These are phyloP conservation scores for Teratosphaeriaceae sp. DNA, from an alignment of 2,329 filamentous ascomycete species.

Conservation along the genomic window DNA sequence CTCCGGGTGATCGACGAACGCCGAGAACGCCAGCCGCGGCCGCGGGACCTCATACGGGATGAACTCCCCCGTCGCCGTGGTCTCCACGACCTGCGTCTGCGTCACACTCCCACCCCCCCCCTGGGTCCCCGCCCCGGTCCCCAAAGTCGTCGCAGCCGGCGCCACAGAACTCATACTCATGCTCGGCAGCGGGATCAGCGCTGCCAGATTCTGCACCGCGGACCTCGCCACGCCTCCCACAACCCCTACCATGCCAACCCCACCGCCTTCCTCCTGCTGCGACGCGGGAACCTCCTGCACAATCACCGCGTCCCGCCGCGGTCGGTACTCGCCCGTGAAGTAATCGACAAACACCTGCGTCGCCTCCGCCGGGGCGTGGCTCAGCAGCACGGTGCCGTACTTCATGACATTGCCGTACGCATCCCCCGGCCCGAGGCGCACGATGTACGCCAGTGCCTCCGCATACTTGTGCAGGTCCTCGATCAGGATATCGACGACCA, in stretches of 20 bases:
- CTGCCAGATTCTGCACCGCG: constrained; percentile 79
- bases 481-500: constrained; percentile 92
- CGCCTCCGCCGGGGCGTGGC: constrained; percentile 74
- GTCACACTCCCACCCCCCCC: constrained; percentile 36
- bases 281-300: constrained; percentile 40
- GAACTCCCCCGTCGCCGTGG: constrained; percentile 44
- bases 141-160: constrained; percentile 36
- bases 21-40: constrained; percentile 86
- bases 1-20: constrained; percentile 87
- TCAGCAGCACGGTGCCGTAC: constrained; percentile 83
- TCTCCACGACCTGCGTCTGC: constrained; percentile 49
- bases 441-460: constrained; percentile 87
- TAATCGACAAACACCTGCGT: constrained; percentile 91
- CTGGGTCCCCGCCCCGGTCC: constrained; percentile 43
- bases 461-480: constrained; percentile 89
- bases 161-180: constrained; percentile 58
- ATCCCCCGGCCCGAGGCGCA: constrained; percentile 74
- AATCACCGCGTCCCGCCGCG: constrained; percentile 57
- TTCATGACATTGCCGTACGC: constrained; percentile 89
- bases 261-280: constrained; percentile 23
- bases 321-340: constrained; percentile 78
- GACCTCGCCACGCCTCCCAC: no score
- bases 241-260: constrained; percentile 34
- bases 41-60: constrained; percentile 70
- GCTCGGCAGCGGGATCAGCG: constrained; percentile 76